Conservation (phyloP, 2,329 filamentous ascomycete genomes). For the Pyrenophora teres region DNA sequence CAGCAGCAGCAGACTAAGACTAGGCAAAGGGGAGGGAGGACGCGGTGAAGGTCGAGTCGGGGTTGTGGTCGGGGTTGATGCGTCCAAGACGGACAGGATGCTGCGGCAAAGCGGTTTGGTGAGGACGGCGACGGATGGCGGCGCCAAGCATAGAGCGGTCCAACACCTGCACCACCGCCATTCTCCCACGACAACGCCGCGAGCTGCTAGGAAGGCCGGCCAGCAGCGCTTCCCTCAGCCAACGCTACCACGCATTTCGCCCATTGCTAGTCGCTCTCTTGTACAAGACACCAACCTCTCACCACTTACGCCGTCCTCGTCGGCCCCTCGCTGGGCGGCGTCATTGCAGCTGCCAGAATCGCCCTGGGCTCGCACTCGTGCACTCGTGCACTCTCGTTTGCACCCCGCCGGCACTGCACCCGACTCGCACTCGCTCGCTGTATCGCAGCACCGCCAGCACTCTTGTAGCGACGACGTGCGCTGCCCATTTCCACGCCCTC, state of each 20-base stretch:
- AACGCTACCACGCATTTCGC: slow-evolving; percentile 7
- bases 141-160: slow-evolving; percentile 14
- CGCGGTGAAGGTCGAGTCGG: slow-evolving; percentile 4
- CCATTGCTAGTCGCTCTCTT: slow-evolving; percentile 12
- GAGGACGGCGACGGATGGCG: slow-evolving; percentile 10
- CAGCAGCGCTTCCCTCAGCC: slow-evolving; percentile 14
- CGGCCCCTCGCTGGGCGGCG: slow-evolving; percentile 14
- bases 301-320: slow-evolving; percentile 5
- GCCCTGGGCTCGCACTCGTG: not conserved
- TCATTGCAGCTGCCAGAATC: slow-evolving; percentile 9
- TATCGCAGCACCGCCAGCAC: slow-evolving; percentile 1
- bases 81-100: slow-evolving; percentile 14
- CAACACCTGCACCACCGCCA: slow-evolving; percentile 15
- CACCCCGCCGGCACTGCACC: slow-evolving; percentile 15
- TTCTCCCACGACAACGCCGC: slow-evolving; percentile 17
- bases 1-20: not conserved
- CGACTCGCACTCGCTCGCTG: slow-evolving; percentile 14
- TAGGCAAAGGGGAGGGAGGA: not conserved
- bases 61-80: slow-evolving; percentile 9
- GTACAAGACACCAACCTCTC: not conserved
- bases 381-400: slow-evolving; percentile 2
- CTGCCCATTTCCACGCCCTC: not conserved
- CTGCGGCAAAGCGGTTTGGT: slow-evolving; percentile 1
- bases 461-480: no score
- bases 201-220: slow-evolving; percentile 14